Percentiles rank a stretch among this genome's conserved stretches.
Evolutionary conservation across 2,329 filamentous ascomycete species (phyloP).

Genomic region (Neofusicoccum parvum): DNA sequence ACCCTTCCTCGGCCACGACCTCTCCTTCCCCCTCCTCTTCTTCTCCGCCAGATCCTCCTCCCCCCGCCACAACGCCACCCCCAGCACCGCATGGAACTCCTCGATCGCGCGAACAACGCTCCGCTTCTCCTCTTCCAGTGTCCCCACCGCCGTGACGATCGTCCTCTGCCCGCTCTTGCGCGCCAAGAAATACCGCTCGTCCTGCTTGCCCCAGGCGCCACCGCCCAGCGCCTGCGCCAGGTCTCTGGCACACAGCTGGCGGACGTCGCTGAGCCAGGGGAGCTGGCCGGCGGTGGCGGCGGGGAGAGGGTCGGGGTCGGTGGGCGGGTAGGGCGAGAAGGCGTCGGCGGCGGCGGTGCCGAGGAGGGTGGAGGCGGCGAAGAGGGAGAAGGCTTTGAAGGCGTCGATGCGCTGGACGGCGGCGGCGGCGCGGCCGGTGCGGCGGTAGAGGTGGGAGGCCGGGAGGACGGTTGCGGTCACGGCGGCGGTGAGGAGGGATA

Average conservation of each 20-base stretch:
- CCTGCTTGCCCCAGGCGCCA: slow-evolving; percentile 47
- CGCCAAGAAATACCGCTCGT: slow-evolving; percentile 47
- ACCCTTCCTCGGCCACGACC: neutral
- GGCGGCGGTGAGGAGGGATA: slow-evolving; percentile 44
- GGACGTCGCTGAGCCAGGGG: slow-evolving; percentile 15
- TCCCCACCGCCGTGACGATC: slow-evolving; percentile 25
- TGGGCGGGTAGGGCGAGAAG: slow-evolving; percentile 20
- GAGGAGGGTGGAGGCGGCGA: slow-evolving; percentile 32
- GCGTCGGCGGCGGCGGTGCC: slow-evolving; percentile 24
- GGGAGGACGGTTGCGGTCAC: slow-evolving; percentile 44
- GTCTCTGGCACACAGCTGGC: slow-evolving; percentile 41
- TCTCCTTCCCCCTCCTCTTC: neutral
- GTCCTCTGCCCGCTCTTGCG: slow-evolving; percentile 35
- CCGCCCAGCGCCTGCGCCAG: slow-evolving; percentile 45
- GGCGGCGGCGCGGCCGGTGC: slow-evolving; percentile 28
- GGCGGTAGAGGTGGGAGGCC: slow-evolving; percentile 51
- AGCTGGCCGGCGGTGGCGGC: neutral
- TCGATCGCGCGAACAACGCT: slow-evolving; percentile 27
- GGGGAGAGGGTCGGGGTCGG: slow-evolving; percentile 24
- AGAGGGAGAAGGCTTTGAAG: slow-evolving; percentile 44
- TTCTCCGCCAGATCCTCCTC: slow-evolving; percentile 13
- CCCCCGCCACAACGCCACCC: slow-evolving; percentile 19
- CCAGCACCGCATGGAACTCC: slow-evolving; percentile 26
- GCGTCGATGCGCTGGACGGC: slow-evolving; percentile 37
- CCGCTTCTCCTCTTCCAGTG: slow-evolving; percentile 33